phyloP scores from a whole-genome alignment of 2,329 filamentous ascomycete species.

The Neonectria ditissima region DNA sequence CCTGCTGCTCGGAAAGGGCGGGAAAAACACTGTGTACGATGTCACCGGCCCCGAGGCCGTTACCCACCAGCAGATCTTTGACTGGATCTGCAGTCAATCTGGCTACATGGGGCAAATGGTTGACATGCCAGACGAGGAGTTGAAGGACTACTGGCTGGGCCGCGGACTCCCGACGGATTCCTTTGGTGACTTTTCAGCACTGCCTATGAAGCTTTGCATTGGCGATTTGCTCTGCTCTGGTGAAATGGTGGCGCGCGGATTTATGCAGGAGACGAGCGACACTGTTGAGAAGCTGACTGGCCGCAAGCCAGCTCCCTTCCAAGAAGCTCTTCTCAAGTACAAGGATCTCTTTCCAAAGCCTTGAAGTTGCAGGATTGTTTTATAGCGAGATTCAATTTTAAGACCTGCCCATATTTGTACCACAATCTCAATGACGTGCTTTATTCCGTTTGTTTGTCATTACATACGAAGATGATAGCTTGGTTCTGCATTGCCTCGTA shows the following conservation, averaged over 20 bases:
- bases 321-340: slow-evolving; percentile 38
- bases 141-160: slow-evolving; percentile 40
- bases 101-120: slow-evolving; percentile 37
- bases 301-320: slow-evolving; percentile 33
- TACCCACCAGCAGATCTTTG: slow-evolving; percentile 38
- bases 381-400: background rate
- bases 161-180: slow-evolving; percentile 37
- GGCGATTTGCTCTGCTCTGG: slow-evolving; percentile 41
- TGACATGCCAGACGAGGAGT: slow-evolving; percentile 39
- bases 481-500: too few species aligned
- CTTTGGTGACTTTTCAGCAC: slow-evolving; percentile 40
- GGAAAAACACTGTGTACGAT: slow-evolving; percentile 40
- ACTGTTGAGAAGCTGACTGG: slow-evolving; percentile 41
- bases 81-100: slow-evolving; percentile 38
- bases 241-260: slow-evolving; percentile 38
- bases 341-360: slow-evolving; percentile 37
- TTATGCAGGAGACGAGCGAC: slow-evolving; percentile 38
- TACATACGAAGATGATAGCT: too few species aligned
- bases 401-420: too few species aligned
- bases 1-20: slow-evolving; percentile 35
- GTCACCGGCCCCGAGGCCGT: slow-evolving; percentile 37
- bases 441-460: background rate
- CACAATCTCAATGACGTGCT: background rate
- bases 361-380: background rate
- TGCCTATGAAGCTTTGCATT: slow-evolving; percentile 43